phyloP scores from a whole-genome alignment of 352 stramenopile genomes.

The Phytophthora nicotianae region DNA sequence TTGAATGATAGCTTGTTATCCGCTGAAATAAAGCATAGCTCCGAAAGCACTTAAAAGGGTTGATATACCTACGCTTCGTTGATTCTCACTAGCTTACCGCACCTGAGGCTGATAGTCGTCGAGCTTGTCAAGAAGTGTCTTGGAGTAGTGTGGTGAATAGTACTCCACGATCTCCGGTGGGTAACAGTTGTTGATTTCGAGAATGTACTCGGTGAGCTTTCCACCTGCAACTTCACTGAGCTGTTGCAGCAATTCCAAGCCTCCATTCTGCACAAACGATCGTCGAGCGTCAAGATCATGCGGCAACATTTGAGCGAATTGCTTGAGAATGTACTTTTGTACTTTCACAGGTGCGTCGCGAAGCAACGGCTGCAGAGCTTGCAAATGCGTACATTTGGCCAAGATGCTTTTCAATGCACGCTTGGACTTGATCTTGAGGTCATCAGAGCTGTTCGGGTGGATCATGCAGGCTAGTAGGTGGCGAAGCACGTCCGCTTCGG shows the following conservation, averaged over 20 bases:
- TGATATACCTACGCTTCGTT: not conserved
- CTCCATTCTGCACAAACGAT: slow-evolving; percentile 94
- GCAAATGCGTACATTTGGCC: slow-evolving; percentile 94
- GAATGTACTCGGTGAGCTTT: slow-evolving; percentile 96
- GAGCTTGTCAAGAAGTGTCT: slow-evolving; percentile 95
- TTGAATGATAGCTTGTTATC: not conserved
- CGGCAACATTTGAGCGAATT: slow-evolving; percentile 94
- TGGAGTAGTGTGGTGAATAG: slow-evolving; percentile 96
- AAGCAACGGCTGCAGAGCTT: slow-evolving; percentile 93
- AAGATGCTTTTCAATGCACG: slow-evolving; percentile 94
- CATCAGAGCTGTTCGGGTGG: slow-evolving; percentile 91
- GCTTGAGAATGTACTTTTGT: slow-evolving; percentile 96
- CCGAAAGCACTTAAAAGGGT: not conserved
- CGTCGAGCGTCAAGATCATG: slow-evolving; percentile 93
- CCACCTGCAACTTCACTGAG: slow-evolving; percentile 91
- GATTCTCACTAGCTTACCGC: slow-evolving; percentile 43
- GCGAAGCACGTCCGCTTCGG: slow-evolving; percentile 93
- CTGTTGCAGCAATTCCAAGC: slow-evolving; percentile 93
- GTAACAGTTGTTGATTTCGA: slow-evolving; percentile 97
- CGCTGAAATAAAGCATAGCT: slow-evolving; percentile 5
- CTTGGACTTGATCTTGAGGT: slow-evolving; percentile 95
- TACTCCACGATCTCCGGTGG: slow-evolving; percentile 96
- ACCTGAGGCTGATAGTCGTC: slow-evolving; percentile 94
- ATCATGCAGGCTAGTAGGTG: slow-evolving; percentile 95
- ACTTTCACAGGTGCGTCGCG: slow-evolving; percentile 93